Evolutionary conservation across 176 grass and related monocot genomes (phyloP), one percentile per base, ranked within the genome.

Genomic region (Coix lacrymajobi): DNA sequence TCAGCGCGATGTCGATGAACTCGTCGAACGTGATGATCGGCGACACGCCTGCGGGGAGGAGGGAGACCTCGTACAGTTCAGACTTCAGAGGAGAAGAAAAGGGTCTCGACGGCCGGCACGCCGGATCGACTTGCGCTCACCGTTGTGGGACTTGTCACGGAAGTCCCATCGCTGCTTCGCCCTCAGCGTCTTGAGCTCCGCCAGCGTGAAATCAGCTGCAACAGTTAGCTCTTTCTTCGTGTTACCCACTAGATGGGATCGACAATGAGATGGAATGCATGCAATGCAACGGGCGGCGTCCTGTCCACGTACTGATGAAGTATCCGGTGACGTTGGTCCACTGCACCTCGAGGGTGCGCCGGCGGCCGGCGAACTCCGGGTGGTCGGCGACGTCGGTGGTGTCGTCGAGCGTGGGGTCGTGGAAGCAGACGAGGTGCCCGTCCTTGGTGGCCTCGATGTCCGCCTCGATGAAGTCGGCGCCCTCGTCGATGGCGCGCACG

Each of bases 11-110:
- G 76, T 70, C 29, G 54, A 91, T 91, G 85, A 91, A 85, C 84
- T 91, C 85, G 13, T 88, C 81, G 78, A 91, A 91, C 15, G 89
- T 91, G 72, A 91, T 88, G 81, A 91, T 88, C 34, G 69, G 89
- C 31, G 85, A 91, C 6, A 84, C 33, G n/a, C 88, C 88, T 90
- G 66, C 0, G 40, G 4, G 33, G 4, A 33, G 4, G 33, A 33
- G 4, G 0, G 7, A 43, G 36, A 37, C 36, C 36, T 6, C 36
- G 13, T 51, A 51, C 48, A 20, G 48, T 16, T 51, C 16, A 38
- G 37, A 38, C 5, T 3, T 3, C 6, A 51, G 1, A 5, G 22
- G 33, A 4, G 4, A 33, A 33, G 33, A 33, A 33, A 33, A 3
- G 26, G 26, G 60, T 62, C 58, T 63, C 57, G 8, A 13, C 64